Percentiles rank a stretch among this genome's conserved stretches.
phyloP scores from a whole-genome alignment of 2,329 filamentous ascomycete genomes.

The Fusarium proliferatum region DNA sequence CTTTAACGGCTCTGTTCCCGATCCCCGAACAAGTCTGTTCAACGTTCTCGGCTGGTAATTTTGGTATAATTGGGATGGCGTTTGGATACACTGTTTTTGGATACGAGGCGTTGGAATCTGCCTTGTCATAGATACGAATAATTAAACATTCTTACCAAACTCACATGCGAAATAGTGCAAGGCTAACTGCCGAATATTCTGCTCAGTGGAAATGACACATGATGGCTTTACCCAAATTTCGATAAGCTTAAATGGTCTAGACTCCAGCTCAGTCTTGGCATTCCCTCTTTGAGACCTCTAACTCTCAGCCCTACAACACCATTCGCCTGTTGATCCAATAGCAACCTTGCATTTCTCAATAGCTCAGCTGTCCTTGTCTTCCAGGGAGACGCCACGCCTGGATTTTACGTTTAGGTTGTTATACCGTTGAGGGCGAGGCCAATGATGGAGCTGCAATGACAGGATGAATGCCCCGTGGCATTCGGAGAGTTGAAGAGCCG shows the following conservation, averaged over 20 bases:
- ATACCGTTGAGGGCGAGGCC: not conserved
- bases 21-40: conserved; percentile 41
- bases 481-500: conserved; percentile 18
- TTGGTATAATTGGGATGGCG: not conserved
- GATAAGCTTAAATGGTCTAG: conserved; percentile 33
- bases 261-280: conserved; percentile 28
- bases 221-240: not conserved
- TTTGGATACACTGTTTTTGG: conserved; percentile 6
- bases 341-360: not conserved
- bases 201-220: conserved; percentile 16
- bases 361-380: conserved; percentile 1
- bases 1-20: conserved; percentile 38
- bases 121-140: conserved; percentile 10
- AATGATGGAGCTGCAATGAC: conserved; percentile 7
- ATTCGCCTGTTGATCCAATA: conserved; percentile 19
- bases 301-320: conserved; percentile 22
- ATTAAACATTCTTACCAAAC: not conserved
- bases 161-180: not conserved
- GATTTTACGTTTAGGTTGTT: not conserved
- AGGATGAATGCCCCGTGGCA: not conserved
- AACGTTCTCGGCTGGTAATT: conserved; percentile 42
- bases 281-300: not conserved
- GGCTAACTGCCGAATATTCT: not conserved
- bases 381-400: conserved; percentile 20
- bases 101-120: conserved; percentile 14